A percentile compares a stretch with the other conserved stretches of the same genome.
Evolutionary conservation across 2,329 filamentous ascomycete genomes (phyloP).

Genomic region (Colletotrichum higginsianum): DNA sequence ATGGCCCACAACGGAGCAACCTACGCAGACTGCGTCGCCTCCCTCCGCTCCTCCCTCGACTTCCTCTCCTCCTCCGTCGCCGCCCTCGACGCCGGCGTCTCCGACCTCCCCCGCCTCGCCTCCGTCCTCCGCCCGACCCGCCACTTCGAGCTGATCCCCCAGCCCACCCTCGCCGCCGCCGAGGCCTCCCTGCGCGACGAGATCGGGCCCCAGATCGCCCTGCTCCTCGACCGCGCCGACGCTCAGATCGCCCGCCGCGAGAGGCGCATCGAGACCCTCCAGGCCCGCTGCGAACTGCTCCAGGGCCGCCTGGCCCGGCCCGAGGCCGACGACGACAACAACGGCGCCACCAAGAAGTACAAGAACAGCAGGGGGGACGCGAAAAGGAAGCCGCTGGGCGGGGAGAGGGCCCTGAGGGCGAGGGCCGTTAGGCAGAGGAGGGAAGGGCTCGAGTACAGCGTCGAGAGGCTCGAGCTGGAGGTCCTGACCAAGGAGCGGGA

Average conservation of each 20-base stretch:
- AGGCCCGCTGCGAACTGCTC: conserved; percentile 86
- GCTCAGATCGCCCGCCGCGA: conserved; percentile 87
- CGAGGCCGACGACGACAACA: conserved; percentile 45
- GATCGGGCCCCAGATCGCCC: conserved; percentile 87
- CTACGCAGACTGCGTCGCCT: conserved; percentile 72
- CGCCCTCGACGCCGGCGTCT: conserved; percentile 69
- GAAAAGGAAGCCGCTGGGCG: conserved; percentile 61
- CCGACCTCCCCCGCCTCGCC: conserved; percentile 70
- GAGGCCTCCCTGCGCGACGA: conserved; percentile 89
- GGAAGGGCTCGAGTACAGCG: conserved; percentile 87
- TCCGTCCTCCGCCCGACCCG: conserved; percentile 65
- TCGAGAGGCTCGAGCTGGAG: conserved; percentile 88
- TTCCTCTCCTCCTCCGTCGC: conserved; percentile 73
- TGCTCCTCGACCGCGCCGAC: conserved; percentile 85
- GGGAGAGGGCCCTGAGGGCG: conserved; percentile 65
- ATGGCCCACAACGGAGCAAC: conserved; percentile 45
- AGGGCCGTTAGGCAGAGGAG: conserved; percentile 82
- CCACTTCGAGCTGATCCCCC: conserved; percentile 95
- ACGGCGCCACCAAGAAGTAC: conserved; percentile 44
- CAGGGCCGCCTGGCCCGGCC: conserved; percentile 72
- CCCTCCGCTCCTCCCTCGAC: conserved; percentile 71
- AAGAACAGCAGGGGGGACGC: conserved; percentile 38
- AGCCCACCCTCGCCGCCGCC: conserved; percentile 84
- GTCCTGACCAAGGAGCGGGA: conserved; percentile 81
- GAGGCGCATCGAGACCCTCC: conserved; percentile 85